Evolutionary conservation across 306 rosid species (phyloP).

Genomic region (Fragaria ananassa): DNA sequence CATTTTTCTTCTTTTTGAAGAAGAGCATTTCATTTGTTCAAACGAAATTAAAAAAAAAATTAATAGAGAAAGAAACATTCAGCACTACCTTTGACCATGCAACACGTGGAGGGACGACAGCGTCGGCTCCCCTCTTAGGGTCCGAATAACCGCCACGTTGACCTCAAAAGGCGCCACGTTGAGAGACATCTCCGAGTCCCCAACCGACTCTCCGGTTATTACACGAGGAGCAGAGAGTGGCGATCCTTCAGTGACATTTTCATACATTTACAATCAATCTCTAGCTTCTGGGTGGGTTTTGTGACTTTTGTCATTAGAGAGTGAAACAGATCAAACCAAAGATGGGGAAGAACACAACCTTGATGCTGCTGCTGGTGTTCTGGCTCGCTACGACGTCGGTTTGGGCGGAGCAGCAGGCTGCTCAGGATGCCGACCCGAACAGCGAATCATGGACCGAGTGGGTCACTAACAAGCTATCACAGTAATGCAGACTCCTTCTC

Average conservation of each 20-base stretch:
- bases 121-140: neutral
- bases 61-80: neutral
- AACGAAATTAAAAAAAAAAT: no score
- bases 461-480: constrained; percentile 25
- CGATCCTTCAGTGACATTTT: neutral
- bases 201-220: constrained; percentile 14
- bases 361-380: constrained; percentile 21
- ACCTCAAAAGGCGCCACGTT: constrained; percentile 38
- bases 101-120: constrained; percentile 44
- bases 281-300: neutral
- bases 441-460: constrained; percentile 28
- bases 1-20: no score
- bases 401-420: constrained; percentile 24
- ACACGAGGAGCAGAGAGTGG: neutral
- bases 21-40: no score
- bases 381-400: constrained; percentile 23
- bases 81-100: neutral
- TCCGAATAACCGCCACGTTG: constrained; percentile 41
- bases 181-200: constrained; percentile 6
- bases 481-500: constrained; percentile 28
- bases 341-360: constrained; percentile 29
- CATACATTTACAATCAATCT: neutral
- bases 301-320: neutral
- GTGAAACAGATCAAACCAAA: neutral
- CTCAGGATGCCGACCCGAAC: constrained; percentile 18